Evolutionary conservation across 2,329 filamentous ascomycete species (phyloP).

Genomic region (Chaetomiaceae sp.): DNA sequence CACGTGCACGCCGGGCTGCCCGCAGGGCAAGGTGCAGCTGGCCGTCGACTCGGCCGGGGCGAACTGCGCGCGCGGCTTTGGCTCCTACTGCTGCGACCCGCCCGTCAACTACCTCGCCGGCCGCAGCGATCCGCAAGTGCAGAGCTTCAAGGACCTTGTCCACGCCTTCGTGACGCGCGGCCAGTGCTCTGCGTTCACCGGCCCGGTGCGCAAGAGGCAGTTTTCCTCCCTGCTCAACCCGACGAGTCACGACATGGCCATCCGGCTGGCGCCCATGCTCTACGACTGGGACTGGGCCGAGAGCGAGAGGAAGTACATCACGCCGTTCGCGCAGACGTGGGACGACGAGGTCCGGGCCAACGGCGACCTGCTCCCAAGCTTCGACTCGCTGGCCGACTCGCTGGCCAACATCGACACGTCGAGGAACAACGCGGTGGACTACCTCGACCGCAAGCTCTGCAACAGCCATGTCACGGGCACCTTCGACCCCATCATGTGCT

Average conservation of each 20-base stretch:
- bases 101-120: not conserved
- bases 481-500: too few species aligned
- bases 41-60: conserved; percentile 6
- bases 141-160: not conserved
- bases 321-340: not conserved
- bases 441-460: not conserved
- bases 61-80: not conserved
- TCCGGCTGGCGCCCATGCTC: not conserved
- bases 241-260: not conserved
- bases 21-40: not conserved
- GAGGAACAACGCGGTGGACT: not conserved
- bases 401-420: not conserved
- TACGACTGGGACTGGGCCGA: not conserved
- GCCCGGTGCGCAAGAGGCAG: not conserved
- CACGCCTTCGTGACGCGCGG: not conserved
- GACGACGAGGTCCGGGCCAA: not conserved
- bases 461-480: not conserved
- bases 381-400: not conserved
- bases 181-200: not conserved
- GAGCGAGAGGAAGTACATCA: not conserved
- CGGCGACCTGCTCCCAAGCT: not conserved
- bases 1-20: conserved; percentile 5
- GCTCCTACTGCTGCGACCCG: conserved; percentile 5
- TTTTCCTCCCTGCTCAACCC: not conserved
- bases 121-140: not conserved